Evolutionary conservation across 1,139 yeast species (phyloP).

Genomic region (Saccharomyces hybrid): DNA sequence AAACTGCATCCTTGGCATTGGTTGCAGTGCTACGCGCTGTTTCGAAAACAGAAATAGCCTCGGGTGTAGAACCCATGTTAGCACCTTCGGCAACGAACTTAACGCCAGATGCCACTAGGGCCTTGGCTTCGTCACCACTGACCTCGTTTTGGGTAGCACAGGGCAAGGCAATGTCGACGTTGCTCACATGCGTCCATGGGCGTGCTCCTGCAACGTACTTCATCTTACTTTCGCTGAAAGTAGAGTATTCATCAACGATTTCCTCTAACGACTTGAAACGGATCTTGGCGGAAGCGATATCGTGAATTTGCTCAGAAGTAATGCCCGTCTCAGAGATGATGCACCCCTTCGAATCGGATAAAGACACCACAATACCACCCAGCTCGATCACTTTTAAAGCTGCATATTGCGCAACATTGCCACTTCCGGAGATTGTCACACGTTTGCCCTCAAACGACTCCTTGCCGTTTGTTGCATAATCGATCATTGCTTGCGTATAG

Average conservation of each 20-base stretch:
- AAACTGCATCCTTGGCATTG: conserved; percentile 47
- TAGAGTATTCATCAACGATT: conserved; percentile 52
- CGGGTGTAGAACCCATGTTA: conserved; percentile 97
- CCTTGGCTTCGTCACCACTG: conserved; percentile 92
- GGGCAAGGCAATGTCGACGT: conserved; percentile 93
- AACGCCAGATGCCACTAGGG: conserved; percentile 84
- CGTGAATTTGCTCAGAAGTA: conserved; percentile 68
- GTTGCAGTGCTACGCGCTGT: conserved; percentile 58
- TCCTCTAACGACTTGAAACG: conserved; percentile 69
- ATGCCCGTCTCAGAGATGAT: conserved; percentile 72
- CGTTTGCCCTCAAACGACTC: conserved; percentile 86
- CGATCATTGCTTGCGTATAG: conserved; percentile 96
- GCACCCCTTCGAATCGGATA: conserved; percentile 91
- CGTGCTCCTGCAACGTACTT: conserved; percentile 88
- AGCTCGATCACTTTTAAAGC: conserved; percentile 94
- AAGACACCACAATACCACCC: conserved; percentile 88
- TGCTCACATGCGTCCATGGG: conserved; percentile 91
- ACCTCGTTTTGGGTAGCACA: conserved; percentile 98
- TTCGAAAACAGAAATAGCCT: conserved; percentile 92
- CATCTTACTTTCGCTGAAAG: conserved; percentile 50
- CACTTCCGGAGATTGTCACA: conserved; percentile 95
- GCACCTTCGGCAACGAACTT: conserved; percentile 97
- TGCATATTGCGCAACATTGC: conserved; percentile 98
- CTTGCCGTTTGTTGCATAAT: conserved; percentile 80
- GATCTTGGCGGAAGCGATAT: conserved; percentile 73